These are phyloP conservation scores for Diaporthe ilicicola DNA, from an alignment of 2,329 filamentous ascomycete genomes.

Conservation along the genomic window DNA sequence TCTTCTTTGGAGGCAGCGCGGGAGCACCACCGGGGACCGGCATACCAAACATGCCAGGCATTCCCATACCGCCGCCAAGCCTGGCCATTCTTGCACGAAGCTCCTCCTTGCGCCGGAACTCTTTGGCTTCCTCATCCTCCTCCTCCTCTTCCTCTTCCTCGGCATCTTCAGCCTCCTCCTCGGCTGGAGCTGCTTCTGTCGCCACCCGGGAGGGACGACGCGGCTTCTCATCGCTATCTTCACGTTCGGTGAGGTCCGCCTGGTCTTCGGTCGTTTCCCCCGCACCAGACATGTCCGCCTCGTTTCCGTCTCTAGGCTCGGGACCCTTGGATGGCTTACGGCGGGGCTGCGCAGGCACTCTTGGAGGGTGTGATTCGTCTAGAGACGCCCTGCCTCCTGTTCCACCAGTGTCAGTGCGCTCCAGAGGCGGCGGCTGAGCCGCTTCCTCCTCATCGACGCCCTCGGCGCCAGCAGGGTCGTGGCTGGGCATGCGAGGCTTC, in stretches of 20 bases:
- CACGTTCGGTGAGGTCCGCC: slow-evolving; percentile 70
- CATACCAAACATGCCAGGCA: slow-evolving; percentile 92
- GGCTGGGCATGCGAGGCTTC: slow-evolving; percentile 63
- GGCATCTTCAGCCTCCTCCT: slow-evolving; percentile 50
- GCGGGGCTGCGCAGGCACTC: slow-evolving; percentile 53
- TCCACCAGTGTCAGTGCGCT: slow-evolving; percentile 59
- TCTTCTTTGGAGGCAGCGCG: slow-evolving; percentile 61
- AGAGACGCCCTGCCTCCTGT: slow-evolving; percentile 57
- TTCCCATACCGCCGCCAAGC: slow-evolving; percentile 97
- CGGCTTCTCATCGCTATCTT: slow-evolving; percentile 75
- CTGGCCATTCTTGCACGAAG: slow-evolving; percentile 96
- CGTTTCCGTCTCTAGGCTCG: slow-evolving; percentile 67
- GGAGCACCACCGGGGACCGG: slow-evolving; percentile 62
- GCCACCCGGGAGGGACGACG: slow-evolving; percentile 50
- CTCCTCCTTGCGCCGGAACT: slow-evolving; percentile 85
- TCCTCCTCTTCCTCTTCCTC: slow-evolving; percentile 75
- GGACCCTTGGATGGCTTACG: slow-evolving; percentile 58
- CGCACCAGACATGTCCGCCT: slow-evolving; percentile 71
- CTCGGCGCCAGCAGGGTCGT: slow-evolving; percentile 44
- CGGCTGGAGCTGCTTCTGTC: slow-evolving; percentile 44
- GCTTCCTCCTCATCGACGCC: slow-evolving; percentile 44
- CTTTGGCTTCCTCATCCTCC: slow-evolving; percentile 87
- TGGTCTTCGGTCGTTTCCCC: slow-evolving; percentile 70
- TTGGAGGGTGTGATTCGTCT: slow-evolving; percentile 55
- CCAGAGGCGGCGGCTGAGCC: slow-evolving; percentile 47